Conservation (phyloP, 2,329 filamentous ascomycete genomes). For the Trichoderma sp. region DNA sequence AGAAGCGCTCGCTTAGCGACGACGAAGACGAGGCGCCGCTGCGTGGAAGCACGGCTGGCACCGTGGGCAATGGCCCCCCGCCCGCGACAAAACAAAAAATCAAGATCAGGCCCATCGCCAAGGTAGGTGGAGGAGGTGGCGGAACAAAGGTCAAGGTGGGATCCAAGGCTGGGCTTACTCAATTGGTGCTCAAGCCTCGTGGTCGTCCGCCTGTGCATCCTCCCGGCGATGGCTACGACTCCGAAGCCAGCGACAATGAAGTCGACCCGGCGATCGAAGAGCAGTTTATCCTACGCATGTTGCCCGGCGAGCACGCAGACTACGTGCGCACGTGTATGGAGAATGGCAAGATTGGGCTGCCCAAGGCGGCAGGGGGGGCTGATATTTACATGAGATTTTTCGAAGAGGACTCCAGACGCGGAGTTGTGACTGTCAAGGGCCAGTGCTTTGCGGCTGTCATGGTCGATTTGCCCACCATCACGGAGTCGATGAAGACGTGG, state of each 20-base stretch:
- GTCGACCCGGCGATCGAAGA: slow-evolving; percentile 84
- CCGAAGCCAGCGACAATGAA: slow-evolving; percentile 89
- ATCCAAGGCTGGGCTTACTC: slow-evolving; percentile 37
- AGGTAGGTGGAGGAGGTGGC: background rate
- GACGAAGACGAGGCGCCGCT: slow-evolving; percentile 44
- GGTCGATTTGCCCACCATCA: slow-evolving; percentile 81
- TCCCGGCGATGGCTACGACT: slow-evolving; percentile 90
- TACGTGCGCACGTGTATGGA: slow-evolving; percentile 74
- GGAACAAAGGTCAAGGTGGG: slow-evolving; percentile 26
- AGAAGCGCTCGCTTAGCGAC: slow-evolving; percentile 60
- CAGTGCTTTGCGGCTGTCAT: slow-evolving; percentile 73
- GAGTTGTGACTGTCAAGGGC: slow-evolving; percentile 67
- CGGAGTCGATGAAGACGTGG: slow-evolving; percentile 92
- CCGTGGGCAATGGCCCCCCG: slow-evolving; percentile 32
- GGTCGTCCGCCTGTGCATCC: slow-evolving; percentile 68
- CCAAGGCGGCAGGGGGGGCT: slow-evolving; percentile 62
- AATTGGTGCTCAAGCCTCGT: slow-evolving; percentile 57
- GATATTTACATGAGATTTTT: slow-evolving; percentile 82
- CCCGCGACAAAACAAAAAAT: slow-evolving; percentile 48
- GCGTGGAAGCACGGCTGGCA: slow-evolving; percentile 48
- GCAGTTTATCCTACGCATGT: slow-evolving; percentile 85
- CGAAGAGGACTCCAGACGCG: slow-evolving; percentile 69
- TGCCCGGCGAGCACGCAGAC: slow-evolving; percentile 80
- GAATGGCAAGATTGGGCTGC: slow-evolving; percentile 72
- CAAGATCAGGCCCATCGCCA: slow-evolving; percentile 43